These are phyloP conservation scores for Trichophyton benhamiae DNA, from an alignment of 2,329 filamentous ascomycete species.

Conservation along the genomic window DNA sequence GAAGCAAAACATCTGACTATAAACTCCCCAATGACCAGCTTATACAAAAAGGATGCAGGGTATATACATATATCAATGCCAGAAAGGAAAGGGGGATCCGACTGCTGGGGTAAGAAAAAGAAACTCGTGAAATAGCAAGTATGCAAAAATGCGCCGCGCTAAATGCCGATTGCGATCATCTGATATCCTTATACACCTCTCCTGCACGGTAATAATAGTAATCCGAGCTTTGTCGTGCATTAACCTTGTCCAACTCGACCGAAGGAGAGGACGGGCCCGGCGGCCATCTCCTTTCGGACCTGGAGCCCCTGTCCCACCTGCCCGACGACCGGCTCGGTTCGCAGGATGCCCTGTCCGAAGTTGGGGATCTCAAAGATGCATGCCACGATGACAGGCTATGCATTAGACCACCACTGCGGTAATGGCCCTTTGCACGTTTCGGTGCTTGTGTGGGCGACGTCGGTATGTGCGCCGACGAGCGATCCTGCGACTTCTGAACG, in stretches of 20 bases:
- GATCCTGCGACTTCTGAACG: neutral
- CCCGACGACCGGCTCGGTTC: neutral
- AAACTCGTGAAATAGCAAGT: neutral
- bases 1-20: neutral
- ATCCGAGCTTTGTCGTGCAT: neutral
- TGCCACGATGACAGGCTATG: neutral
- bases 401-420: neutral
- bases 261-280: neutral
- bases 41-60: neutral
- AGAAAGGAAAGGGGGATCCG: neutral
- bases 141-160: neutral
- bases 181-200: neutral
- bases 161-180: neutral
- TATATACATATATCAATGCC: neutral
- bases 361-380: neutral
- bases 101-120: neutral
- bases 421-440: neutral
- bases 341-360: neutral
- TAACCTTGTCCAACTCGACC: neutral
- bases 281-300: neutral
- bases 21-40: neutral
- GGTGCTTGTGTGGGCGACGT: neutral
- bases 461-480: neutral
- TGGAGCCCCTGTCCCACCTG: neutral
- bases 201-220: neutral